phyloP scores from a whole-genome alignment of 179 eudicot species.

The Carnegiea gigantea region DNA sequence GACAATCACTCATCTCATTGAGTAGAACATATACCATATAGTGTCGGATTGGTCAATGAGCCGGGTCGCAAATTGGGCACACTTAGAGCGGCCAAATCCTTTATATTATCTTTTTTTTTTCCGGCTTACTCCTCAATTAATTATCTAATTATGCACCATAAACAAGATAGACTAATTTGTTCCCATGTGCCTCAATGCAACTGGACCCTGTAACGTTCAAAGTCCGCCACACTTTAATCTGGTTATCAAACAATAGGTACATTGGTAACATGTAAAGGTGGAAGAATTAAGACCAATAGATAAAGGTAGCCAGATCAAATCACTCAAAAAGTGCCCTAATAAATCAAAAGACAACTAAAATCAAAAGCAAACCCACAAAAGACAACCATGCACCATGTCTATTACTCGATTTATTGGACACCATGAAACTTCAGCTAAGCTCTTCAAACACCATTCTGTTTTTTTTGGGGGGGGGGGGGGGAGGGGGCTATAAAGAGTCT shows the following conservation, averaged over 20 bases:
- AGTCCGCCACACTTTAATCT: background rate
- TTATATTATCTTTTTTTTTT: too few relatives aligned
- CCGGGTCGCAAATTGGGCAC: too few relatives aligned
- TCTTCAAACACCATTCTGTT: background rate
- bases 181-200: conserved; percentile 10
- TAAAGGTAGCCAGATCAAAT: conserved; percentile 12
- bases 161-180: background rate
- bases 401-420: background rate
- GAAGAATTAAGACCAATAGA: conserved; percentile 17
- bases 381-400: conserved; percentile 2
- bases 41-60: too few relatives aligned
- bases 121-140: too few relatives aligned
- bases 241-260: background rate
- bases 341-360: conserved; percentile 2
- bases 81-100: too few relatives aligned
- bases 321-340: conserved; percentile 7
- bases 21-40: too few relatives aligned
- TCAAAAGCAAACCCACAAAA: conserved; percentile 17
- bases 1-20: too few relatives aligned
- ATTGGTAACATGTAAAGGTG: conserved; percentile 17
- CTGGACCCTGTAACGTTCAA: conserved; percentile 10
- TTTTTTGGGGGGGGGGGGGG: too few relatives aligned
- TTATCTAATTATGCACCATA: background rate
- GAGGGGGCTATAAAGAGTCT: too few relatives aligned
- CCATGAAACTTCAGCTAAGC: background rate